Conservation (phyloP, 345 rosid genomes). For the Linum trigynum region DNA sequence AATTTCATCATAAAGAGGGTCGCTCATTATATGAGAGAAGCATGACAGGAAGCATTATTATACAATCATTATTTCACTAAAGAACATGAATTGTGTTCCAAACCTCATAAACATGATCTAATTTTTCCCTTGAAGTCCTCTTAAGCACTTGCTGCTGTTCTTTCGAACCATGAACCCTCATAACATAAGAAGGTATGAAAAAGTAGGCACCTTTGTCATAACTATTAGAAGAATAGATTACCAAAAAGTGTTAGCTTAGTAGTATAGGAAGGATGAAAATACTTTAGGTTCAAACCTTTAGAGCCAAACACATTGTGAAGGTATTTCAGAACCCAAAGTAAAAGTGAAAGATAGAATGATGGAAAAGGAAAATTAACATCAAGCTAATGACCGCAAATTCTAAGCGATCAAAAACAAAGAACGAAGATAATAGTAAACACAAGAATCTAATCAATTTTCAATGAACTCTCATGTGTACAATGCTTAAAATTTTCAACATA, state of each 20-base stretch:
- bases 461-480: no score
- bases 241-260: no score
- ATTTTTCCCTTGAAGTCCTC: constrained; percentile 52
- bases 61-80: background rate
- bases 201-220: constrained; percentile 88
- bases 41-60: background rate
- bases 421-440: background rate
- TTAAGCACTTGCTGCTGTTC: constrained; percentile 72
- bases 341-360: no score
- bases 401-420: background rate
- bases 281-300: no score
- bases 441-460: no score
- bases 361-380: no score
- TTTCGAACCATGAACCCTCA: constrained; percentile 84
- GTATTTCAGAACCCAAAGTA: no score
- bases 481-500: no score
- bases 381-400: background rate
- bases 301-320: no score
- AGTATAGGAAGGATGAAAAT: no score
- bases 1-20: background rate
- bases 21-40: background rate
- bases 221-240: constrained; percentile 27
- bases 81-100: constrained; percentile 2
- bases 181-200: constrained; percentile 70
- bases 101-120: constrained; percentile 78